Evolutionary conservation across 2,329 filamentous ascomycete genomes (phyloP), one percentile per base, ranked within the genome.

Genomic region (Diaporthe sp.): DNA sequence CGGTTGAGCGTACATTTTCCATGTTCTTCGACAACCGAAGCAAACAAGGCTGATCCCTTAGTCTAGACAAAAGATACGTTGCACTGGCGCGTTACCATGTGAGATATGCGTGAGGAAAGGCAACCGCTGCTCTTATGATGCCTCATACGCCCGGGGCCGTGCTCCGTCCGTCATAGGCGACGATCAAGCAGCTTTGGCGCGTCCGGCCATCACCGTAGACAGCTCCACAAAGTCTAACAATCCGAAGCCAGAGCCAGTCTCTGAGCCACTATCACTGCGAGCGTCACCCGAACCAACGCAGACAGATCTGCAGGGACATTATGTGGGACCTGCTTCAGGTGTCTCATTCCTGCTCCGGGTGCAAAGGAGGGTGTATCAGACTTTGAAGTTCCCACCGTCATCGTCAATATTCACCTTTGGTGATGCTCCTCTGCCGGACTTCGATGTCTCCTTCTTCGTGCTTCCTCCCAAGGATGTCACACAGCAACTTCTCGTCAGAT

Each of bases 321-420:
- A 86, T 75, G 83, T 88, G 35, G 86, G 86, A 0, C 85, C 86
- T 5, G 83, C 86, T 0, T 87, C 85, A 1, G 86, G 85, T 0
- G 85, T 85, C 0, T 87, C 86, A 0, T 89, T 89, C 72, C 80
- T 89, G 15, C 82, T 87, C 0, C 82, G 88, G 12, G 86, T 88
- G 2, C 88, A 88, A 79, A 86, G 86, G 75, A 82, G 85, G 7
- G 83, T 89, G 10, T 86, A 85, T 75, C 82, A 86, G 67, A 83
- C 83, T 38, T 77, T 81, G 3, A 77, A 79, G 69, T 81, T 80
- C 69, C 83, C 84, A 6, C 82, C 83, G 30, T 80, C 84, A 40
- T 84, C 83, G 1, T 85, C 86, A 2, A 87, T 88, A 33, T 88
- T 88, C 77, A 85, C 86, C 0, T 87, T 86, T 77, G 87, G 86